Evolutionary conservation across 441 rosid genomes (phyloP).

Genomic region (Flueggea neowawraea): DNA sequence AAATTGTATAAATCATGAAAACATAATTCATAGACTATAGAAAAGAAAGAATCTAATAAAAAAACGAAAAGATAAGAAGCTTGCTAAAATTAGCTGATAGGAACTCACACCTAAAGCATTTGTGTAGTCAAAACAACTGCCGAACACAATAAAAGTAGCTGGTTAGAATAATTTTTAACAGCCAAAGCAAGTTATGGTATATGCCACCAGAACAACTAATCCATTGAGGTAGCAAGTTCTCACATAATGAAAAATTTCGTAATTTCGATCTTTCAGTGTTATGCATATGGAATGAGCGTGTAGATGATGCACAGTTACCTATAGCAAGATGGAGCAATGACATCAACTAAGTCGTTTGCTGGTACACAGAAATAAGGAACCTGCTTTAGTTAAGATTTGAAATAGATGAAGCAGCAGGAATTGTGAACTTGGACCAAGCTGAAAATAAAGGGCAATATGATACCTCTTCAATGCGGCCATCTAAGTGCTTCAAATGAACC

Average conservation of each 20-base stretch:
- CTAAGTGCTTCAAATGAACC: conserved; percentile 96
- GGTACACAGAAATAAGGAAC: conserved; percentile 99
- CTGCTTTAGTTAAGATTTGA: conserved; percentile 57
- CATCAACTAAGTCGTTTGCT: conserved; percentile 90
- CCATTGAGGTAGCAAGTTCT: neutral
- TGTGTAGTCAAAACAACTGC: conserved; percentile 98
- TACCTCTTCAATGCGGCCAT: conserved; percentile 98
- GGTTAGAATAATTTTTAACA: conserved; percentile 13
- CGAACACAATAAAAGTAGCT: conserved; percentile 15
- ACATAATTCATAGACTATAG: neutral
- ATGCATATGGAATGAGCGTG: too few species aligned
- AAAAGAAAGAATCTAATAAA: neutral
- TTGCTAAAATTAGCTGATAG: conserved; percentile 1
- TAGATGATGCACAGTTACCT: conserved; percentile 42
- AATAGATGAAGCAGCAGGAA: conserved; percentile 35
- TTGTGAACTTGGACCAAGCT: conserved; percentile 17
- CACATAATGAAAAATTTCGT: neutral
- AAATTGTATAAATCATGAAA: neutral
- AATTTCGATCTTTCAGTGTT: neutral
- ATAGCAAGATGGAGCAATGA: conserved; percentile 97
- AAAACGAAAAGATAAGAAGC: neutral
- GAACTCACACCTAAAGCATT: conserved; percentile 92
- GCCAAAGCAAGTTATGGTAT: neutral
- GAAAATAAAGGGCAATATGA: conserved; percentile 7
- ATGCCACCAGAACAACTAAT: neutral